Conservation (phyloP, 257 asterid genomes). For the Salvia miltiorrhiza region DNA sequence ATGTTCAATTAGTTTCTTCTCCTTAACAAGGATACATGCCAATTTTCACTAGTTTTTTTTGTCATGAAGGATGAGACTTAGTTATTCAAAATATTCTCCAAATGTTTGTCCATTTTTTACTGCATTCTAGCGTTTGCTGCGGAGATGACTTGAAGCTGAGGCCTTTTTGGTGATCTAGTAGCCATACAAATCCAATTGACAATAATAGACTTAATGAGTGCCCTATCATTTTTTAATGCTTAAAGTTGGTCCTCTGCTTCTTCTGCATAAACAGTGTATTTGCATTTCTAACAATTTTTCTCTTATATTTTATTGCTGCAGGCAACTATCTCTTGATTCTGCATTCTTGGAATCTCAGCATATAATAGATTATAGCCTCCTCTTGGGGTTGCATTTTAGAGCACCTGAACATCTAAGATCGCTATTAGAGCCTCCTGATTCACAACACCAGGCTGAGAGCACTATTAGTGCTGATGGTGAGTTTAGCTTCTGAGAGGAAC, state of each 20-base stretch:
- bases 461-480: slow-evolving; percentile 44
- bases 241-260: slow-evolving; percentile 7
- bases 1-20: background rate
- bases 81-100: background rate
- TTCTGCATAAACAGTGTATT: background rate
- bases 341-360: slow-evolving; percentile 79
- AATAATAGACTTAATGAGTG: background rate
- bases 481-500: slow-evolving; percentile 20
- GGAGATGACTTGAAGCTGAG: background rate
- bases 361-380: slow-evolving; percentile 91
- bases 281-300: slow-evolving; percentile 7
- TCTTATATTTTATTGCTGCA: slow-evolving; percentile 27
- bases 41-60: background rate
- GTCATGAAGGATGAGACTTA: background rate
- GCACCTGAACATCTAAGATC: slow-evolving; percentile 89
- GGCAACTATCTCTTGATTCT: slow-evolving; percentile 79
- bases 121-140: background rate
- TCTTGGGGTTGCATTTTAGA: slow-evolving; percentile 88
- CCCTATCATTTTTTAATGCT: background rate
- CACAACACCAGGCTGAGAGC: slow-evolving; percentile 38
- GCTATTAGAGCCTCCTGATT: slow-evolving; percentile 57
- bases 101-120: background rate
- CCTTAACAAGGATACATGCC: background rate
- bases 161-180: background rate
- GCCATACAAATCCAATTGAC: background rate